Percentiles rank a stretch among this genome's conserved stretches.
These are phyloP conservation scores for Durusdinium trenchii DNA, from an alignment of 73 alveolate species.

Conservation along the genomic window DNA sequence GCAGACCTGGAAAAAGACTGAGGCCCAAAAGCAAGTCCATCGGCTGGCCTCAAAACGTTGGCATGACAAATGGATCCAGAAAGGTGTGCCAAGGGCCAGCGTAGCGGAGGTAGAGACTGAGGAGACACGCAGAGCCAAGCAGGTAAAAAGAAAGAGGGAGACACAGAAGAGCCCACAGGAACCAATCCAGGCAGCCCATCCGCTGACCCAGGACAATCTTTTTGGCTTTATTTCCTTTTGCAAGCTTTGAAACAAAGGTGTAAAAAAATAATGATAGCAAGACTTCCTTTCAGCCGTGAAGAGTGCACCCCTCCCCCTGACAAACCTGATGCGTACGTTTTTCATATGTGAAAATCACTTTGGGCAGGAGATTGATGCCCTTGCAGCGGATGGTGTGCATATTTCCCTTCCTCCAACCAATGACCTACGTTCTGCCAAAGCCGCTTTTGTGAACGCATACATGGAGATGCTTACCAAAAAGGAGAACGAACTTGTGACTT, in stretches of 20 bases:
- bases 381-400: no score
- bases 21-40: neutral
- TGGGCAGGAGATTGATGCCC: no score
- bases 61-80: neutral
- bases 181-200: neutral
- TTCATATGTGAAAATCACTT: neutral
- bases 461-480: neutral
- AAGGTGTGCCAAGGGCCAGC: neutral
- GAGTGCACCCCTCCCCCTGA: neutral
- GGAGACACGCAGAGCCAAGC: neutral
- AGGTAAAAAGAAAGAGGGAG: neutral
- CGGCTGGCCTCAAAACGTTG: neutral
- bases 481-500: neutral
- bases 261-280: neutral
- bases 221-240: no score
- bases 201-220: no score
- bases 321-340: neutral
- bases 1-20: neutral
- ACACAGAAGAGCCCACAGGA: neutral
- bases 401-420: slow-evolving; percentile 26
- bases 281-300: neutral
- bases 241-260: neutral
- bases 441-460: neutral
- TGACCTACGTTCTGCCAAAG: slow-evolving; percentile 7
- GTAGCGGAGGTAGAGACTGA: neutral